Percentiles rank a stretch among this genome's conserved stretches.
Conservation (phyloP, 2,329 filamentous ascomycete species). For the Aspergillus calidoustus region DNA sequence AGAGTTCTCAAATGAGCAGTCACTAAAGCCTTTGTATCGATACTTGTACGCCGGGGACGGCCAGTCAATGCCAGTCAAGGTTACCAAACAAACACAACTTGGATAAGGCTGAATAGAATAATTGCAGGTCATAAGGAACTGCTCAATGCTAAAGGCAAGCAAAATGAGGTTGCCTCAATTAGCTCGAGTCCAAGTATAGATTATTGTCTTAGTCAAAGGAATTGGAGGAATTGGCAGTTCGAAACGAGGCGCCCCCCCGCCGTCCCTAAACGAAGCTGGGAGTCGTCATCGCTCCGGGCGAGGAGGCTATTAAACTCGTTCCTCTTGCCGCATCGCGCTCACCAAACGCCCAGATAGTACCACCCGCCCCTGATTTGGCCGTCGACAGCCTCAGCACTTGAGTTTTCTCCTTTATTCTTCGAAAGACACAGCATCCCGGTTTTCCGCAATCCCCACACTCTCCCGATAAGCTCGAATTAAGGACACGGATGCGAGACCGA, state of each 20-base stretch:
- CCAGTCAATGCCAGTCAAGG: neutral
- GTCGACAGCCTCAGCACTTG: neutral
- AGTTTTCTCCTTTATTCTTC: neutral
- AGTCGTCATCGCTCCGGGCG: conserved; percentile 22
- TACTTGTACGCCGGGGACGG: neutral
- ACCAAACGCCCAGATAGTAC: neutral
- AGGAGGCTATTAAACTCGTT: conserved; percentile 17
- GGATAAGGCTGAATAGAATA: neutral
- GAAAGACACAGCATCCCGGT: neutral
- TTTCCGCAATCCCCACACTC: conserved; percentile 1
- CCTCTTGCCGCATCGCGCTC: conserved; percentile 20
- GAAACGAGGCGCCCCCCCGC: conserved; percentile 10
- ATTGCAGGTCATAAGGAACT: neutral
- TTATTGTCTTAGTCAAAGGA: neutral
- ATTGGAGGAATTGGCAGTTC: neutral
- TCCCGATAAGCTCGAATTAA: conserved; percentile 13
- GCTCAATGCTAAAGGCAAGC: neutral
- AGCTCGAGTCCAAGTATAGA: neutral
- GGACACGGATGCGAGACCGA: conserved; percentile 31
- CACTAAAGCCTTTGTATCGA: neutral
- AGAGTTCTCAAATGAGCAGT: too few relatives aligned
- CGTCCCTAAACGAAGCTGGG: conserved; percentile 11
- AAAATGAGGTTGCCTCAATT: neutral
- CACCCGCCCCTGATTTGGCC: neutral
- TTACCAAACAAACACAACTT: neutral